phyloP scores from a whole-genome alignment of 352 stramenopile species.

The Phytopythium sindhum region DNA sequence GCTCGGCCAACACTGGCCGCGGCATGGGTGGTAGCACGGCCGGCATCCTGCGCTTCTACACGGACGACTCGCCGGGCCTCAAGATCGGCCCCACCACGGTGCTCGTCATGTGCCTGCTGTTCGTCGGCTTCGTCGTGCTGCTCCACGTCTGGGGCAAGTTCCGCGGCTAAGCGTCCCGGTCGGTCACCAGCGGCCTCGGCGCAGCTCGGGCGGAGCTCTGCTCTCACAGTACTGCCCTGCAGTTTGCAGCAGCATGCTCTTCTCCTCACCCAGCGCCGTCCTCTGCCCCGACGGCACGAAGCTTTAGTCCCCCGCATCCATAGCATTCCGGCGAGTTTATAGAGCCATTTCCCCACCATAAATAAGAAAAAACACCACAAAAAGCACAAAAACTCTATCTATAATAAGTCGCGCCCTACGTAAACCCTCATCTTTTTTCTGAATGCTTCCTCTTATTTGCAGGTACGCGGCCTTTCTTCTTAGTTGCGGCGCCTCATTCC shows the following conservation, averaged over 20 bases:
- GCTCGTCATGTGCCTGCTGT: slow-evolving; percentile 93
- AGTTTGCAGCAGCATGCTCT: slow-evolving; percentile 1
- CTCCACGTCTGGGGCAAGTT: slow-evolving; percentile 98
- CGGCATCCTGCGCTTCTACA: slow-evolving; percentile 97
- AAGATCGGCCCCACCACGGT: slow-evolving; percentile 96
- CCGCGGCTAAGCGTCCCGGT: slow-evolving; percentile 52
- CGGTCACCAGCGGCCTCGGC: no score
- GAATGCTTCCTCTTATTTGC: no score
- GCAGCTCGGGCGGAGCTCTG: no score
- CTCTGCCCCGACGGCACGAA: background rate
- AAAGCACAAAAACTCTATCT: slow-evolving; percentile 29
- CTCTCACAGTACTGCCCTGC: no score
- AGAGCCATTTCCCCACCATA: background rate
- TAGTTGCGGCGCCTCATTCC: slow-evolving; percentile 1
- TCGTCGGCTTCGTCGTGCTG: slow-evolving; percentile 96
- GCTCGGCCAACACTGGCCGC: slow-evolving; percentile 67
- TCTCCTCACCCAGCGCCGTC: background rate
- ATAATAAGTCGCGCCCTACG: slow-evolving; percentile 3
- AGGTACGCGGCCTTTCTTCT: no score
- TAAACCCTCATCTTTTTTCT: no score
- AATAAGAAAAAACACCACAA: background rate
- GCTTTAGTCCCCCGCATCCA: background rate
- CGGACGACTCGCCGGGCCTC: slow-evolving; percentile 94
- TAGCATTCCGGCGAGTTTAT: background rate
- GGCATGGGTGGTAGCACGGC: slow-evolving; percentile 83